phyloP scores from a whole-genome alignment of 192 early-diverging fungal genomes.

The Entomortierella chlamydospora region DNA sequence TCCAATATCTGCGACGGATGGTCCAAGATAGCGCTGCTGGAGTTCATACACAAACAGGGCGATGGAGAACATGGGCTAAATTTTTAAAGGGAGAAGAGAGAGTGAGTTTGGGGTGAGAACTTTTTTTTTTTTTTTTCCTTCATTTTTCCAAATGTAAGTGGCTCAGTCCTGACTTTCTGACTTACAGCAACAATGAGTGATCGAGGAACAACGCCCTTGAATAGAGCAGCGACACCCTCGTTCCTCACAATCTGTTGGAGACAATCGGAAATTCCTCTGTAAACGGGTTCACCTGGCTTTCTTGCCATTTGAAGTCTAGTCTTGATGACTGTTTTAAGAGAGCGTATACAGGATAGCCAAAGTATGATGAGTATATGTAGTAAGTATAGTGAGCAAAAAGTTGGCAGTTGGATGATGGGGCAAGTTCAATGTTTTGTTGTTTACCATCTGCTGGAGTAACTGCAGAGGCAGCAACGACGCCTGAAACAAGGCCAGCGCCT shows the following conservation, averaged over 20 bases:
- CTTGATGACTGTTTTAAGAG: constrained; percentile 58
- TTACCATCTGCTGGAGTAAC: constrained; percentile 61
- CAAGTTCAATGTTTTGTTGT: too few species aligned
- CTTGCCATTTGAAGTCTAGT: constrained; percentile 62
- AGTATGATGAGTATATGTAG: too few species aligned
- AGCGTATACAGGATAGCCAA: too few species aligned
- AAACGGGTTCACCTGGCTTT: constrained; percentile 53
- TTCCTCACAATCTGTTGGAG: constrained; percentile 60
- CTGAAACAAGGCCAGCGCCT: constrained; percentile 62
- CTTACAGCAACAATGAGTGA: constrained; percentile 63
- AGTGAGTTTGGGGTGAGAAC: background rate
- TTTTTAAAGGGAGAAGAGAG: background rate
- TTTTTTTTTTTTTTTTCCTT: background rate
- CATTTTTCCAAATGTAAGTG: too few species aligned
- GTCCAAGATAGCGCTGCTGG: constrained; percentile 64
- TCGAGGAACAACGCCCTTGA: constrained; percentile 71
- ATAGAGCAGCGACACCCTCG: constrained; percentile 60
- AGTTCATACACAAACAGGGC: constrained; percentile 75
- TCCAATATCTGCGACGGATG: constrained; percentile 10
- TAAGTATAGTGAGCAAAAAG: too few species aligned
- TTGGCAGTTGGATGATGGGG: too few species aligned
- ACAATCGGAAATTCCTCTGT: constrained; percentile 58
- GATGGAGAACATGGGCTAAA: constrained; percentile 68
- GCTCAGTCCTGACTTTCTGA: too few species aligned
- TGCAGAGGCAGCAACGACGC: constrained; percentile 52